Conservation (phyloP, 768 basidiomycete genomes). For the Mycena haematopus region DNA sequence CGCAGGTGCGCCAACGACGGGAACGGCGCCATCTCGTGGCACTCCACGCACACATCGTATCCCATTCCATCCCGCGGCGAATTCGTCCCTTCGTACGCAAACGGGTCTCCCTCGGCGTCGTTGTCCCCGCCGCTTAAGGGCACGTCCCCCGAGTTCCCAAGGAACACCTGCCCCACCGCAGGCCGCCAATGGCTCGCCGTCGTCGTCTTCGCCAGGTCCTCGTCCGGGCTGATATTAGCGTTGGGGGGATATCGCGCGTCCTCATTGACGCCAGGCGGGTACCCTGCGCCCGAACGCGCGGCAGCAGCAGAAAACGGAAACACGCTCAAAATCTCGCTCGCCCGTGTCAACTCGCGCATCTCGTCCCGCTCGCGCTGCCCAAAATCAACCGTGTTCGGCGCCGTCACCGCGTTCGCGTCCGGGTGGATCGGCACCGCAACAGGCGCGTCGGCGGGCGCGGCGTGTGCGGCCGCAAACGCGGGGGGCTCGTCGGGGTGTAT, state of each 20-base stretch:
- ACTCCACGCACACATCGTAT: slow-evolving; percentile 89
- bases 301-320: no score
- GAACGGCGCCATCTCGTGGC: slow-evolving; percentile 81
- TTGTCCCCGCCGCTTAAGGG: slow-evolving; percentile 47
- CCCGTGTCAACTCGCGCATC: slow-evolving; percentile 86
- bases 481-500: background rate
- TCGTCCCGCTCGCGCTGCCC: slow-evolving; percentile 86
- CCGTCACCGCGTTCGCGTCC: slow-evolving; percentile 21
- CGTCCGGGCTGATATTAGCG: background rate
- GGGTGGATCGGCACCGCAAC: slow-evolving; percentile 18
- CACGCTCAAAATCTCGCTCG: slow-evolving; percentile 73
- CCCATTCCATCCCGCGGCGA: slow-evolving; percentile 60
- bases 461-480: background rate
- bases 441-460: slow-evolving; percentile 5
- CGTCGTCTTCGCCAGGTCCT: slow-evolving; percentile 35
- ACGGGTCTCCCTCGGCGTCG: slow-evolving; percentile 39
- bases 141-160: slow-evolving; percentile 87
- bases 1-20: slow-evolving; percentile 70
- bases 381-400: slow-evolving; percentile 77
- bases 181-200: slow-evolving; percentile 60
- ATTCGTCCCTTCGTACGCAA: slow-evolving; percentile 50
- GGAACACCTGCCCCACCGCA: slow-evolving; percentile 68
- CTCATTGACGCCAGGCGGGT: no score
- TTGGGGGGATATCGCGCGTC: no score
- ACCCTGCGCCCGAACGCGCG: no score